Evolutionary conservation across 441 rosid species (phyloP).

Genomic region (Erysimum cheiri): DNA sequence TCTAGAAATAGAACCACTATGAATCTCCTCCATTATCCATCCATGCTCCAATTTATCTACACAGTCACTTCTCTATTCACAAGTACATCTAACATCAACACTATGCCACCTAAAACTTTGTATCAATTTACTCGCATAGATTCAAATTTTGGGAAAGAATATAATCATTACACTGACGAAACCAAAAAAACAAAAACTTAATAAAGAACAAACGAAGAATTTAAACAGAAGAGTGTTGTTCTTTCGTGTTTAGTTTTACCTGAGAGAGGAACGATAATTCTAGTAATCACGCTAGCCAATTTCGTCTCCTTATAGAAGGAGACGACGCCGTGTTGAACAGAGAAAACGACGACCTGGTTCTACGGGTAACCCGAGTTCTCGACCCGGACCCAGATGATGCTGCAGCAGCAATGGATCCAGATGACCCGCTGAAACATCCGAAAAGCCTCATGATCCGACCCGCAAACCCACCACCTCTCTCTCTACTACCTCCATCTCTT

Average conservation of each 20-base stretch:
- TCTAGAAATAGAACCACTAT: background rate
- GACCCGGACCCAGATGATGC: constrained; percentile 40
- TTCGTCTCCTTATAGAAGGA: constrained; percentile 41
- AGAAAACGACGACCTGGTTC: constrained; percentile 44
- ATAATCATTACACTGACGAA: constrained; percentile 37
- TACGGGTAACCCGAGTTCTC: constrained; percentile 40
- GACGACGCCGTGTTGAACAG: constrained; percentile 42
- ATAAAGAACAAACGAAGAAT: constrained; percentile 16
- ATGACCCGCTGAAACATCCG: constrained; percentile 67
- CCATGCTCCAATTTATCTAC: background rate
- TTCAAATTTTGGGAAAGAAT: constrained; percentile 27
- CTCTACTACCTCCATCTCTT: constrained; percentile 56
- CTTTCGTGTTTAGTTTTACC: constrained; percentile 18
- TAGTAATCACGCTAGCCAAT: constrained; percentile 41
- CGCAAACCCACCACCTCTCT: constrained; percentile 53
- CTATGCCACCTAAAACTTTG: constrained; percentile 8
- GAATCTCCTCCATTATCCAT: background rate
- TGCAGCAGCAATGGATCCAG: constrained; percentile 49
- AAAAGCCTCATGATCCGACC: constrained; percentile 61
- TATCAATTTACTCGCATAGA: constrained; percentile 34
- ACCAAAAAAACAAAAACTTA: background rate
- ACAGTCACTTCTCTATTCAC: background rate
- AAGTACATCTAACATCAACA: constrained; percentile 6
- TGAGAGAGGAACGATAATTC: background rate
- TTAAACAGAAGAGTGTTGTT: constrained; percentile 17